Base-by-base conservation (phyloP, 345 rosid species). In the Viola odorata region DNA sequence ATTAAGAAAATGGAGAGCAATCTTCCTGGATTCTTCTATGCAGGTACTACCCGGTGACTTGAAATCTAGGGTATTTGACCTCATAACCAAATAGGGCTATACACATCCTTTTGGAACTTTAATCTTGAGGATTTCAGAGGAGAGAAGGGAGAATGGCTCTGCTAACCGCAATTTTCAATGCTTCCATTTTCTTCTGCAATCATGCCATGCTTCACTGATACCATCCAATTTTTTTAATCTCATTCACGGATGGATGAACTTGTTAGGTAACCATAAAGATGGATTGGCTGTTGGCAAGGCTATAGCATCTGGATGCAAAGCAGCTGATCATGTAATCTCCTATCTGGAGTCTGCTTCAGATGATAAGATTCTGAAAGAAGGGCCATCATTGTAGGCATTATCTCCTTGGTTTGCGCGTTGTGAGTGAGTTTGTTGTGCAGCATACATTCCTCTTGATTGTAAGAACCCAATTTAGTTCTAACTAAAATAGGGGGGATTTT, bases 21-120 rank as follows among this genome's bases (percentile, higher is more conserved):
- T 67, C 94, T 92, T 62, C 96, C 98, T 5, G 96, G 98, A 50
- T 85, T 87, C 81, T 89, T 87, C 79, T 89, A 92, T 13, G 96
- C 98, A 69, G 98, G 98, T 89, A 59, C 63, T 63, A n/a, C 13
- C 16, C 8, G 32, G 15, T 3, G 36, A 23, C 32, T 23, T 23
- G 2, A 23, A 0, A 23, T 23, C 6, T 38, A 5, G 12, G 17
- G 10, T 23, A 23, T 23, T 23, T 23, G 32, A 23, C 32, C 32
- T 2, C 32, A 2, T 23, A 23, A 23, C 32, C 32, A 23, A 23
- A 23, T 23, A 2, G 32, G 32, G 32, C 1, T n/a, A 23, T 23
- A 2, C 32, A 23, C 16, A 12, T 45, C 8, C 1, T 11, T 5
- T 45, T 45, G 3, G 14, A 41, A 38, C 45, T n/a, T 44, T 32